Base-by-base conservation (phyloP, 768 basidiomycete genomes). In the Termitomyces sp. region DNA sequence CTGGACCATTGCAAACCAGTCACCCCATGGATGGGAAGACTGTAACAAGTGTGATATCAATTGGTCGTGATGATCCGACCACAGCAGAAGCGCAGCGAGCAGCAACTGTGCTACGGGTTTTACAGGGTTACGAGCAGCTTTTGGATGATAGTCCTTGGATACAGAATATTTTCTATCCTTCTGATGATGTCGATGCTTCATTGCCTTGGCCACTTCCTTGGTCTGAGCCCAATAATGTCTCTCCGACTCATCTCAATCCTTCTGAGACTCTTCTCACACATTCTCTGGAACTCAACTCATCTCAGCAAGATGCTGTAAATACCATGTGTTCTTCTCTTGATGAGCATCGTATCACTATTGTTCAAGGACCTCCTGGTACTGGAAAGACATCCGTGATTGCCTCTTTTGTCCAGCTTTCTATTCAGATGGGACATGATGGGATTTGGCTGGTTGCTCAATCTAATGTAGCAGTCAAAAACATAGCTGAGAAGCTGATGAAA, bases 381-480 rank as follows among this genome's bases (percentile, higher is more conserved):
- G 87, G 87, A 20, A 89, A 89, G 66, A 89, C 87, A 0, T 83
- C 84, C 44, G 87, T 88, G 2, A 89, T 89, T 70, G 82, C 84
- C 12, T 74, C 80, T 6, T 87, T 75, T 77, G 84, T 86, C 12
- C 69, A 77, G 22, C 71, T 72, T 61, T 79, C 83, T 40, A 64
- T 80, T 24, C 61, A 68, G 28, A 64, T 64, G 48, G 74, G 73
- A 0, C 65, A 69, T 20, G 62, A 67, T 60, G 84, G 87, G 0
- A 83, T 92, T 13, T 94, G 90, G 88, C 80, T 94, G 6, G 75
- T 91, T 65, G 89, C 92, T 35, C 88, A 94, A 65, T 88, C 87
- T 18, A 94, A 94, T 75, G 83, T 93, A 50, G 92, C 90, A 48
- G 92, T 93, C 22, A 92, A 91, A 70, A 93, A 94, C 63, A 92